Percentiles rank a stretch among this genome's conserved stretches.
These are phyloP conservation scores for Teratosphaeria pseudoeucalypti DNA, from an alignment of 2,329 filamentous ascomycete species.

Conservation along the genomic window DNA sequence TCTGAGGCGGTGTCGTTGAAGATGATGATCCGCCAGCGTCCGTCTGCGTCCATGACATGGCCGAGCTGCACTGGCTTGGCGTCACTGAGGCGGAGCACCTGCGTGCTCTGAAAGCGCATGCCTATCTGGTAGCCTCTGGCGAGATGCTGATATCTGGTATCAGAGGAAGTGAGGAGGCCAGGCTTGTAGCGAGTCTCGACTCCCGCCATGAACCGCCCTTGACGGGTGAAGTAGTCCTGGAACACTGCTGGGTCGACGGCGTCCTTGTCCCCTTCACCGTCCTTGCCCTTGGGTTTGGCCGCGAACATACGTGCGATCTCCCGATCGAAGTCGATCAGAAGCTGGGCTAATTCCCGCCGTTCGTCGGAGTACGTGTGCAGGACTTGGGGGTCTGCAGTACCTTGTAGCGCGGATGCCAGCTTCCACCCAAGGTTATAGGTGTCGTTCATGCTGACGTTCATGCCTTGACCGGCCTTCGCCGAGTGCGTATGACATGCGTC, in stretches of 20 bases:
- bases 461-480: conserved; percentile 59
- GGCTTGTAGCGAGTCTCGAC: conserved; percentile 20
- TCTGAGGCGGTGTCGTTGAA: conserved; percentile 16
- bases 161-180: conserved; percentile 14
- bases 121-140: conserved; percentile 23
- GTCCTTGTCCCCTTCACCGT: conserved; percentile 13
- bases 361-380: conserved; percentile 45
- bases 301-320: conserved; percentile 39
- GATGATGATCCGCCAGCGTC: conserved; percentile 24
- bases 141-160: conserved; percentile 18
- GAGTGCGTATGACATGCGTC: conserved; percentile 48
- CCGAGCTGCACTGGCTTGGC: conserved; percentile 26
- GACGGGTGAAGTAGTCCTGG: conserved; percentile 21
- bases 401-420: conserved; percentile 38
- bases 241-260: conserved; percentile 25
- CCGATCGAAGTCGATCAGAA: conserved; percentile 50
- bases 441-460: conserved; percentile 65
- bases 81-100: conserved; percentile 24
- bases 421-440: conserved; percentile 51
- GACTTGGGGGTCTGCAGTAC: conserved; percentile 21
- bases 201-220: conserved; percentile 26
- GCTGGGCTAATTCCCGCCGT: conserved; percentile 50
- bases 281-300: conserved; percentile 24
- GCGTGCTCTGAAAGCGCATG: conserved; percentile 22
- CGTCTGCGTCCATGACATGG: conserved; percentile 25